Conservation (phyloP, 805 yeast genomes). For the Hemisphaericaspora nanyangensis region DNA sequence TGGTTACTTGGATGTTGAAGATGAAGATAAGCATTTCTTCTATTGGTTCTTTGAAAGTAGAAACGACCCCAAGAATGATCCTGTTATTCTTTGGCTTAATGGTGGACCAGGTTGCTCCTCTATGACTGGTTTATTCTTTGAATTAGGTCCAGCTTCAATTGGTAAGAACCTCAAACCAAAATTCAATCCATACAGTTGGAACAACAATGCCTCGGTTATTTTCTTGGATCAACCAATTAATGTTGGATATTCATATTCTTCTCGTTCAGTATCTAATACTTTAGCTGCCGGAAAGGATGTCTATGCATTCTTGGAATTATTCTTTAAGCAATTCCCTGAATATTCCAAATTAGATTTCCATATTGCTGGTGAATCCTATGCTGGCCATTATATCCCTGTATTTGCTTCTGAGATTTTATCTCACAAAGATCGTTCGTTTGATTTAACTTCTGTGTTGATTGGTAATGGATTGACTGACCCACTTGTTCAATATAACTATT, state of each 20-base stretch:
- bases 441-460: slow-evolving; percentile 74
- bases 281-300: slow-evolving; percentile 34
- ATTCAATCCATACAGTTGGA: slow-evolving; percentile 29
- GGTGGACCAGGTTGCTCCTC: slow-evolving; percentile 38
- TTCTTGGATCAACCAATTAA: slow-evolving; percentile 37
- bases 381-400: slow-evolving; percentile 47
- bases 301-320: slow-evolving; percentile 34
- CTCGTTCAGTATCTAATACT: slow-evolving; percentile 26
- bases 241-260: slow-evolving; percentile 32
- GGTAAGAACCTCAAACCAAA: slow-evolving; percentile 24
- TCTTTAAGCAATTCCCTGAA: slow-evolving; percentile 34
- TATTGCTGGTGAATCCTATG: slow-evolving; percentile 44
- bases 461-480: slow-evolving; percentile 95
- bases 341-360: slow-evolving; percentile 25
- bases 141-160: slow-evolving; percentile 32
- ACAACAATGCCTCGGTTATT: slow-evolving; percentile 36
- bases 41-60: slow-evolving; percentile 44
- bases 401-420: slow-evolving; percentile 41
- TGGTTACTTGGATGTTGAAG: slow-evolving; percentile 79
- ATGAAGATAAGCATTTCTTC: slow-evolving; percentile 59
- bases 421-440: slow-evolving; percentile 38
- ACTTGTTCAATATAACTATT: slow-evolving; percentile 68
- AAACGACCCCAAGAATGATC: slow-evolving; percentile 38
- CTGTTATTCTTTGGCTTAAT: slow-evolving; percentile 32
- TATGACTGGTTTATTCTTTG: slow-evolving; percentile 31